Base-by-base conservation (phyloP, 805 yeast species). In the Cyberlindnera maclurae region DNA sequence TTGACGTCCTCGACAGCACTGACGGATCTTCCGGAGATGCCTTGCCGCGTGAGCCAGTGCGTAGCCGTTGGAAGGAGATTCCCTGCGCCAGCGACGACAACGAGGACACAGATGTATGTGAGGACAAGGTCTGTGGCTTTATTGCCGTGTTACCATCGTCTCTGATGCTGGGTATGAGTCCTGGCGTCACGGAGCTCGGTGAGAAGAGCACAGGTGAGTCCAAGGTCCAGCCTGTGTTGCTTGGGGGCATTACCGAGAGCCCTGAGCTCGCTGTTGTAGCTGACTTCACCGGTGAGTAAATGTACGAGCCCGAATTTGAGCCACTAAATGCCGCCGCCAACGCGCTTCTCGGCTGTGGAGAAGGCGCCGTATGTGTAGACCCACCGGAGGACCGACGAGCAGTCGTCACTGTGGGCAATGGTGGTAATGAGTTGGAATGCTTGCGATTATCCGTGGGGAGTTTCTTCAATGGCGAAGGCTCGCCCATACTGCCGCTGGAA, bases 351-450 rank as follows among this genome's bases (percentile, higher is more conserved):
- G 55, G 55, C 5, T 44, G 35, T 3, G 58, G 56, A 1, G 59
- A 50, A 18, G 46, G 44, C 12, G 57, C 45, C 8, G 20, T 15
- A 3, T 29, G 16, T 3, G 58, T 40, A 2, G 57, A 50, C 2
- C 60, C 44, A 20, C 37, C 44, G 6, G 60, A 48, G 8, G 59
- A 37, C 15, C 58, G 49, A 16, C 59, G 51, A 11, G 54, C 36
- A 2, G 63, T 58, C 9, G 62, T 55, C 10, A 59, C 62, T 2
- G 62, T 48, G 2, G 63, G 63, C 18, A 59, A 43, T n/a, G 60
- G 60, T 3, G 63, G 63, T 22, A 59, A 32, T 27, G 60, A 54
- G 17, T 53, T 51, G 5, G 58, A 47, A 32, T 54, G 56, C 0
- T 39, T 12, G 32, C 59, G 39, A 13, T n/a, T n/a, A n/a, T 34